A percentile compares a stretch with the other conserved stretches of the same genome.
phyloP scores from a whole-genome alignment of 768 basidiomycete species.

The Auricularia sp. region DNA sequence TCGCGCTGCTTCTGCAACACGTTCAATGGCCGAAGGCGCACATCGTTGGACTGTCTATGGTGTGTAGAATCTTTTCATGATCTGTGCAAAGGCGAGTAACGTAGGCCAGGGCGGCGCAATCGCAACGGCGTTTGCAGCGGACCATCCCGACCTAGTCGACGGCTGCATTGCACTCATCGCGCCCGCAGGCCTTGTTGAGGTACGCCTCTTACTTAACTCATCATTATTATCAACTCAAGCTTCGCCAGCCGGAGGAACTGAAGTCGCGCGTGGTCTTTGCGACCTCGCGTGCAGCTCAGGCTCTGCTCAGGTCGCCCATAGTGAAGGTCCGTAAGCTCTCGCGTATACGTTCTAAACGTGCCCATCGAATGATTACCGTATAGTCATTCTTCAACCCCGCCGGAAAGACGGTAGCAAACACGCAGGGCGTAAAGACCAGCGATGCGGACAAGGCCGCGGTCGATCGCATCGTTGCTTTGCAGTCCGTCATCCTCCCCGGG shows the following conservation, averaged over 20 bases:
- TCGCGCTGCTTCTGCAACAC: conserved; percentile 76
- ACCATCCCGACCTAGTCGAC: conserved; percentile 63
- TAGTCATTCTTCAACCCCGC: neutral
- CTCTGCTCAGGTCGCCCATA: too few relatives aligned
- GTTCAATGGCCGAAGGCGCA: conserved; percentile 58
- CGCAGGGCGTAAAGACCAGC: neutral
- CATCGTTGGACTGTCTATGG: conserved; percentile 71
- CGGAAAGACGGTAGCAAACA: neutral
- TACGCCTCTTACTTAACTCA: neutral
- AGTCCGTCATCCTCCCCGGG: conserved; percentile 9
- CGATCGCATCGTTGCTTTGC: neutral
- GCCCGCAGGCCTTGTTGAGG: conserved; percentile 53
- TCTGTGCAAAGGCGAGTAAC: neutral
- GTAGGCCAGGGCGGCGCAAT: conserved; percentile 58
- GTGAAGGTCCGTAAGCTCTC: neutral
- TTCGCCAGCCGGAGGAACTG: conserved; percentile 10
- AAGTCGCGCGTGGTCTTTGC: conserved; percentile 1
- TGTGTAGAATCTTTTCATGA: conserved; percentile 16
- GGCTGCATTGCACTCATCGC: conserved; percentile 57
- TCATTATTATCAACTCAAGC: too few relatives aligned
- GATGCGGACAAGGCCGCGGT: neutral
- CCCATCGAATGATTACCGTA: too few relatives aligned
- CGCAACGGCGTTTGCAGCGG: conserved; percentile 56
- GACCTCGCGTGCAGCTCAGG: too few relatives aligned
- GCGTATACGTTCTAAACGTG: neutral